Evolutionary conservation across 345 rosid species (phyloP), one percentile per base, ranked within the genome.

Genomic region (Eucalyptus camaldulensis): DNA sequence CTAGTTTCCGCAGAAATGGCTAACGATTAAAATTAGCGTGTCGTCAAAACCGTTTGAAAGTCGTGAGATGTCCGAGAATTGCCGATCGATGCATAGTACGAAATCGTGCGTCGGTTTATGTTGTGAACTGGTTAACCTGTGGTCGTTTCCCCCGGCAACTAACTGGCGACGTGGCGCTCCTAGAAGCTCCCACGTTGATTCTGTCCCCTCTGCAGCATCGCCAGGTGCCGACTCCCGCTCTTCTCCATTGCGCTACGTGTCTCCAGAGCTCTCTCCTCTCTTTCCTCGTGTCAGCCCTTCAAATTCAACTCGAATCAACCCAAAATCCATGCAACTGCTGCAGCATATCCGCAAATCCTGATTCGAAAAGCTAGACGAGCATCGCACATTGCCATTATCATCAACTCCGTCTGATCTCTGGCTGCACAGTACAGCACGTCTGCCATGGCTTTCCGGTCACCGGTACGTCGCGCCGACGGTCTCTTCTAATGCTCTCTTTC

Each of bases 401-500:
- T 33, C 11, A 17, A 69, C 43, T 33, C 2, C 24, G 24, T 37
- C 45, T 11, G 27, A 37, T 19, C 27, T 37, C 45, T 17, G 83
- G 47, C 83, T 37, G 15, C 83, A 19, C 14, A 4, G 83, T 40
- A 14, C 83, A 21, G 83, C 83, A 69, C 85, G 50, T 69, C 89
- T 53, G 49, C 17, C 90, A 93, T 94, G 97, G 93, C 94, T 2
- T 89, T 72, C 27, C 90, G 92, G 87, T 90, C 93, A 86, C 60
- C 93, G 29, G 95, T 94, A 93, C 89, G 94, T 88, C 27, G 14
- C 58, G 13, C 80, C 44, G 17, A 21, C 17, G 8, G 49, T 11
- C 80, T 67, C 80, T 25, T 44, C 10, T 87, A 37, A 6, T 47
- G 15, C 13, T 50, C 6, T 53, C 2, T 40, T 10, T 58, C 60